Evolutionary conservation across 352 stramenopile species (phyloP), one percentile per base, ranked within the genome.

Genomic region (Blastocystis sp.): DNA sequence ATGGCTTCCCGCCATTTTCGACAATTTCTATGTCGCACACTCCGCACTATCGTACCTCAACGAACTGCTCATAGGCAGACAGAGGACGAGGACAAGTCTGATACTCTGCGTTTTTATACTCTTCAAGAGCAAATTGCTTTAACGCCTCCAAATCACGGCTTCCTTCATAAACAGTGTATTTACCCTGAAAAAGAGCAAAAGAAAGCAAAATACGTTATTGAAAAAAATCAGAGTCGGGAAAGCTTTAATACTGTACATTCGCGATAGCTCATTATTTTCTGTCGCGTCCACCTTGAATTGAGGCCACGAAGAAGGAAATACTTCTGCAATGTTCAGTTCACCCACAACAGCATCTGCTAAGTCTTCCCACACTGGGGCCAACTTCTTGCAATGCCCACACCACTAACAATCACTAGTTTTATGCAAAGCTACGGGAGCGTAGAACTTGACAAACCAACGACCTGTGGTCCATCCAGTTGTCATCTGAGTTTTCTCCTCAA

Each of bases 361-460:
- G 18, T 88, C 53, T 29, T 88, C 77, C 77, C 77, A 88, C 9
- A 55, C 53, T 7, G 77, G 77, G 23, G 77, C 77, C 15, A 88
- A 61, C 26, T 50, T 88, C 56, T 88, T 88, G 45, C 77, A 88
- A 50, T 88, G 77, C 59, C 77, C 77, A 43, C 77, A 88, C 77
- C 77, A 88, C 77, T 88, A 76, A 34, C 4, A 9, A 43, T 54
- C 66, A 11, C 75, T 29, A 37, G 5, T 7, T 5, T 18, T 15
- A 55, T n/a, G 13, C 7, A 13, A 50, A 15, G 18, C 4, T 59
- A 88, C 77, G 29, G 77, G 77, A 77, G 77, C 77, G 23, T 66
- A 88, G 56, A 88, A 88, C 50, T 68, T 88, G 55, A 88, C 29
- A 64, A 88, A 88, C 77, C 77, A 88, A n/a, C 39, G 62, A 26